Evolutionary conservation across 2,329 filamentous ascomycete species (phyloP).

Genomic region (Juglanconis oblonga): DNA sequence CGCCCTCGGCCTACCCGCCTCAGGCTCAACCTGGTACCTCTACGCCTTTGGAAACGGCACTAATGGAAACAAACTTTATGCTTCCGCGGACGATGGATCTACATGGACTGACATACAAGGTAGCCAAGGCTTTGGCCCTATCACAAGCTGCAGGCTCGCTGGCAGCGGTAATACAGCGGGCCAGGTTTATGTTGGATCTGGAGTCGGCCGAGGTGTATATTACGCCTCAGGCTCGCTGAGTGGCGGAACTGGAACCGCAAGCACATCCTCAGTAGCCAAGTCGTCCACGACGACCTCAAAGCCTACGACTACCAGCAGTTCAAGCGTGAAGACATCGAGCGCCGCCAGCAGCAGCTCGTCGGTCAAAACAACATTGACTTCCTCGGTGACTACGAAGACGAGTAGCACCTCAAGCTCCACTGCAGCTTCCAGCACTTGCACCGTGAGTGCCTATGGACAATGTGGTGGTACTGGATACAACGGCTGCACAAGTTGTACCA

Average conservation of each 20-base stretch:
- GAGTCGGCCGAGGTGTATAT: conserved; percentile 45
- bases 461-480: conserved; percentile 34
- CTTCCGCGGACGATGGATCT: conserved; percentile 38
- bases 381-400: conserved; percentile 17
- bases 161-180: conserved; percentile 44
- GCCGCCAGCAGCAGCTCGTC: conserved; percentile 1
- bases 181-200: conserved; percentile 47
- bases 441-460: conserved; percentile 31
- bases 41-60: conserved; percentile 46
- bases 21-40: conserved; percentile 39
- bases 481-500: conserved; percentile 32
- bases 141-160: conserved; percentile 36
- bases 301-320: background rate
- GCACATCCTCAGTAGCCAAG: conserved; percentile 4
- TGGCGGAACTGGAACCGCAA: conserved; percentile 16
- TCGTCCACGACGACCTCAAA: conserved; percentile 19
- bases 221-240: conserved; percentile 28
- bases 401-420: conserved; percentile 15
- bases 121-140: conserved; percentile 41
- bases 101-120: conserved; percentile 48
- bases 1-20: conserved; percentile 38
- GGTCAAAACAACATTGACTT: conserved; percentile 13
- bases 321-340: conserved; percentile 6
- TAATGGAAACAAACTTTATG: conserved; percentile 42
- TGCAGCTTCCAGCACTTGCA: conserved; percentile 13